Conservation (phyloP, 768 basidiomycete genomes). For the Macrocybe gigantea region DNA sequence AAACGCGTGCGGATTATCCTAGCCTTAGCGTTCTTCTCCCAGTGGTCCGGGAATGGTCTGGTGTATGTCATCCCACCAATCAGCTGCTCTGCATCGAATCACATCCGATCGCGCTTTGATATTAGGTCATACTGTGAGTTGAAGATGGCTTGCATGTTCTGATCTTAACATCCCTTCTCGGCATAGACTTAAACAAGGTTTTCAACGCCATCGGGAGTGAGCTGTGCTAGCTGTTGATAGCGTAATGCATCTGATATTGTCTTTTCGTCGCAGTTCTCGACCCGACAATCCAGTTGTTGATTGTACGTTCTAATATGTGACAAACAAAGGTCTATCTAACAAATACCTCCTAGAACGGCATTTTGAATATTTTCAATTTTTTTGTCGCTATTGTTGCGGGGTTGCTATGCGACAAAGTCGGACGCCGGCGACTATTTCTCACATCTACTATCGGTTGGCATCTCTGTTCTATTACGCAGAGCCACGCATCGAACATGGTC, state of each 20-base stretch:
- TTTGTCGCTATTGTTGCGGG: constrained; percentile 44
- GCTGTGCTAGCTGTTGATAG: constrained; percentile 1
- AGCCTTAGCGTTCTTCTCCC: constrained; percentile 54
- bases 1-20: constrained; percentile 51
- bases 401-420: constrained; percentile 41
- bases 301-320: constrained; percentile 20
- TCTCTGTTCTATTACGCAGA: neutral
- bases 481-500: constrained; percentile 3
- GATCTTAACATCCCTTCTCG: constrained; percentile 22
- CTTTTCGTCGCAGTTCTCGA: constrained; percentile 28
- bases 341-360: constrained; percentile 30
- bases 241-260: neutral
- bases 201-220: constrained; percentile 42
- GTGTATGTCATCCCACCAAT: constrained; percentile 20
- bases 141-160: constrained; percentile 1
- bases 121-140: constrained; percentile 40
- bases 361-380: constrained; percentile 52
- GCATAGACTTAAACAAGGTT: constrained; percentile 32
- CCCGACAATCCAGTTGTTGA: constrained; percentile 34
- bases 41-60: constrained; percentile 52
- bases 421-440: constrained; percentile 46
- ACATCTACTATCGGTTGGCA: constrained; percentile 35
- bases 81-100: neutral
- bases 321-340: constrained; percentile 12
- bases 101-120: neutral